Evolutionary conservation across 257 asterid species (phyloP).

Genomic region (Lycium barbarum): DNA sequence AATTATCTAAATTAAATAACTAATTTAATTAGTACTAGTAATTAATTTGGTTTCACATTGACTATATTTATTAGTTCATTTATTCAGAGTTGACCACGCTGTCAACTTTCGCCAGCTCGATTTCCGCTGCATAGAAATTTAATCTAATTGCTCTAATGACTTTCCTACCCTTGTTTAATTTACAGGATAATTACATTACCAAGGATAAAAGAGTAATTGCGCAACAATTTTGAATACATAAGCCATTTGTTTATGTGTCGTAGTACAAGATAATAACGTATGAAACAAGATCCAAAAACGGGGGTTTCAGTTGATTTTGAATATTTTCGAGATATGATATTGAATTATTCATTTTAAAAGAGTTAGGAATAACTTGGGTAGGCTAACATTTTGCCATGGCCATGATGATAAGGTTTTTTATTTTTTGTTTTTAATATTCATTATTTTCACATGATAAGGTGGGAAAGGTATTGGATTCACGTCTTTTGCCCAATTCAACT

Average conservation of each 20-base stretch:
- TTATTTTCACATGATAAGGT: not conserved
- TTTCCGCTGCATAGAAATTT: not conserved
- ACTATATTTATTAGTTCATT: not conserved
- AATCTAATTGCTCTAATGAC: not conserved
- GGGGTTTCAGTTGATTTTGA: not conserved
- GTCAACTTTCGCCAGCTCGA: conserved; percentile 28
- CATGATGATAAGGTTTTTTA: not conserved
- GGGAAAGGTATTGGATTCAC: not conserved
- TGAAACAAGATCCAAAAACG: not conserved
- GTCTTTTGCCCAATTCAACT: not conserved
- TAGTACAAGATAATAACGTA: not conserved
- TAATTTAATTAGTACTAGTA: not conserved
- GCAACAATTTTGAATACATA: not conserved
- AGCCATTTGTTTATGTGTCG: not conserved
- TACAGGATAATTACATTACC: not conserved
- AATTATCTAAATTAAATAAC: not conserved
- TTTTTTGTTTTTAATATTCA: not conserved
- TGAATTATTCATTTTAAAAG: not conserved
- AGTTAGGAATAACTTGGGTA: not conserved
- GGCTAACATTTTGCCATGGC: not conserved
- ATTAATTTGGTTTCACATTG: conserved; percentile 18
- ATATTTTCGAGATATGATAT: not conserved
- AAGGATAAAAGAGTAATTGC: not conserved
- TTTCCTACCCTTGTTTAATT: not conserved
- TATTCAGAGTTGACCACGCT: conserved; percentile 19